Base-by-base conservation (phyloP, 179 eudicot species). In the Silene noctiflora region DNA sequence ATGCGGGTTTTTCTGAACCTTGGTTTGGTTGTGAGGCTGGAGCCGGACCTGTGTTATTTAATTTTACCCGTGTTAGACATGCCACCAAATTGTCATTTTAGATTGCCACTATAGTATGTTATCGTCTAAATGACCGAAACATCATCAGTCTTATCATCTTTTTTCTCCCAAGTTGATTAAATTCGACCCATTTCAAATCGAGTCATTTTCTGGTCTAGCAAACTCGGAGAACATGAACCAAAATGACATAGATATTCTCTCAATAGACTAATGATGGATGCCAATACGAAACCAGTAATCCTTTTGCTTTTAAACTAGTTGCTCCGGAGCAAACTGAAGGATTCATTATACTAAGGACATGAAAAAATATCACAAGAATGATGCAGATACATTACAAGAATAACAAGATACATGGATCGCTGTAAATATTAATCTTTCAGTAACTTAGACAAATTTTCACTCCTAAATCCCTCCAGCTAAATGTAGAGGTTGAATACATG, bases 401-500 rank as follows among this genome's bases (percentile, higher is more conserved):
- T 56, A 10, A 17, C 33, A 10, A 48, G 64, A 44, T 77, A 71
- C 80, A 77, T 72, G 51, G 7, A 69, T 69, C 12, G 27, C 44
- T 46, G 13, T 70, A 61, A 61, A 71, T 51, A 13, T 11, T 51
- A 51, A 51, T 69, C 19, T 69, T 64, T 59, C 53, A 76, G 67
- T 42, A 76, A 17, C 56, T 75, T 13, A 67, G 74, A 53, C 42
- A 31, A 20, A 2, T 14, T 46, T 44, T 67, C 67, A 67, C 42
- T 77, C 29, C 67, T 63, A 68, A 68, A 2, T 22, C 75, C 74
- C 72, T 53, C 81, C 61, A 22, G 59, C 77, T 29, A 48, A 76
- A 71, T 65, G 56, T 62, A 35, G 66, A 74, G 67, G 59, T 69
- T 11, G 59, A 60, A 46, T 46, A 19, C 72, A 72, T 35, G 66